Evolutionary conservation across 345 rosid genomes (phyloP), one percentile per base, ranked within the genome.

Genomic region (Pugionium cornutum): DNA sequence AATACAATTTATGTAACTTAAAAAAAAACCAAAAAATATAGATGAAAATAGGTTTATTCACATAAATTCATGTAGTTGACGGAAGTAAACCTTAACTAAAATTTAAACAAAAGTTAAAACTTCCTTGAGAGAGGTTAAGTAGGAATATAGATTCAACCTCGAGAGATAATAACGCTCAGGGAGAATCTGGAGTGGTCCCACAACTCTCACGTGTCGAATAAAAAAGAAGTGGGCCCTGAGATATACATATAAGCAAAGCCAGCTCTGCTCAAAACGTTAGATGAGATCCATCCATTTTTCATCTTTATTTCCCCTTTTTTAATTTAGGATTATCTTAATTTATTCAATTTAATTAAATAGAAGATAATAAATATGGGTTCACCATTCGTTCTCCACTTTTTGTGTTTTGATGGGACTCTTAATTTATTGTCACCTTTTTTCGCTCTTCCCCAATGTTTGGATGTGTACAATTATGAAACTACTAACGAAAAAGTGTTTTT

Each of bases 211-310:
- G 77, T 73, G 77, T 53, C 57, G 11, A 59, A 18, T 18, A 18
- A 18, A 18, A 18, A 4, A 57, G 60, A 59, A 4, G 32, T 73
- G 68, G 72, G 62, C 54, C 77, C 62, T 73, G 42, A 72, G 66
- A 72, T 56, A 44, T 32, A 54, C 30, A 55, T 57, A 33, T 62
- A 55, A 55, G 51, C 59, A 43, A 65, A 58, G 66, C 61, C 60
- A 72, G 70, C 71, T 72, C 76, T 62, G 67, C 67, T 66, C 49
- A 32, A 72, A 72, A 51, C 6, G 25, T 61, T 31, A 40, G 18
- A 18, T 18, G 18, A 18, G 53, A 74, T 53, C 77, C 73, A 62
- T 67, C 68, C 73, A 53, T 66, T 39, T 39, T 66, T 39, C 35
- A 42, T 58, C 26, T 64, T 34, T 73, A 9, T 9, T 57, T 72